These are phyloP conservation scores for Dothiorella sarmentorum DNA, from an alignment of 2,329 filamentous ascomycete genomes.

Conservation along the genomic window DNA sequence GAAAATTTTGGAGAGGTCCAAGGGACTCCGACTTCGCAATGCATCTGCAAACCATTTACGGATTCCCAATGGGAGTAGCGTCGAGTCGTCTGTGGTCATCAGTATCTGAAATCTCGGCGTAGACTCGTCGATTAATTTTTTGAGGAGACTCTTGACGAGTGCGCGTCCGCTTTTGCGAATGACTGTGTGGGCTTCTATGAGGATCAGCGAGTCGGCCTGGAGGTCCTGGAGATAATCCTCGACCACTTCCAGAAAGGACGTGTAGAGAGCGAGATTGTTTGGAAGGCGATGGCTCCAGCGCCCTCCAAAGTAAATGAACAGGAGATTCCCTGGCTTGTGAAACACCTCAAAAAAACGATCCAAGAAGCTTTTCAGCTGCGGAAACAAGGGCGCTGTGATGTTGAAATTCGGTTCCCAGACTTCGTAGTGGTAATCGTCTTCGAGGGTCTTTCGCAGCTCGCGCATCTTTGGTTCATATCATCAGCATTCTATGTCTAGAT, in stretches of 20 bases:
- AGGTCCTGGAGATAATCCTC: background rate
- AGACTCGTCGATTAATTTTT: too few species aligned
- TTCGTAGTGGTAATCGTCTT: too few species aligned
- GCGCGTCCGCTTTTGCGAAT: too few species aligned
- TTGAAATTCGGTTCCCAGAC: background rate
- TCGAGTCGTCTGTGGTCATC: too few species aligned
- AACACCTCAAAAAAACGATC: background rate
- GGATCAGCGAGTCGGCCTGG: background rate
- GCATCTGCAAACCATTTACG: too few species aligned
- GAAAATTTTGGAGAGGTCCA: too few species aligned
- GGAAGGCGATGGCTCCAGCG: background rate
- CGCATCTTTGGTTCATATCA: background rate
- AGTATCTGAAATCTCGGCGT: too few species aligned
- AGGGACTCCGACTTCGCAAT: too few species aligned
- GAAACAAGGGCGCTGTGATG: background rate
- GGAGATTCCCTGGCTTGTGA: background rate
- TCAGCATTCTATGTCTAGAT: too few species aligned
- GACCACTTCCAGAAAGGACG: background rate
- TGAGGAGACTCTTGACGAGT: too few species aligned
- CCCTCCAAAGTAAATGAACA: background rate
- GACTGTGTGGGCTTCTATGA: background rate
- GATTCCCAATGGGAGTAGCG: too few species aligned
- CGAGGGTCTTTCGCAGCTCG: too few species aligned
- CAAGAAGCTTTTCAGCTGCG: background rate
- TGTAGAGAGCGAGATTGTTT: background rate